These are phyloP conservation scores for Lactuca sativa DNA, from an alignment of 129 eudicot genomes.

Conservation along the genomic window DNA sequence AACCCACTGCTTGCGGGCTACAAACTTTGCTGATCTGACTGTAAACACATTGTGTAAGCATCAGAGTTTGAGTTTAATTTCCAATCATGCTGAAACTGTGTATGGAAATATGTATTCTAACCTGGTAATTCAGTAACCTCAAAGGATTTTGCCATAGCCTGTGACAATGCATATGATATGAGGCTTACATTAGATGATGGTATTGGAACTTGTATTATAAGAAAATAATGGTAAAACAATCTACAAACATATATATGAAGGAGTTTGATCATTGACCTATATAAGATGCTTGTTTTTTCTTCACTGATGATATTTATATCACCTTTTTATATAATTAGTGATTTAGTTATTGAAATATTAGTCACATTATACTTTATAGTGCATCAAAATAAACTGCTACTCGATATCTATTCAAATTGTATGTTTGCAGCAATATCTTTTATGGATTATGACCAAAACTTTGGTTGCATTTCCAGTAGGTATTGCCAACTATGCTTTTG, in stretches of 20 bases:
- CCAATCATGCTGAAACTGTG: slow-evolving; percentile 5
- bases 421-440: slow-evolving; percentile 12
- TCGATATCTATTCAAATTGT: slow-evolving; percentile 1
- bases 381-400: slow-evolving; percentile 10
- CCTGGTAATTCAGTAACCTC: slow-evolving; percentile 97
- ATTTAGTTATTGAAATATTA: background rate
- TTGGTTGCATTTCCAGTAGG: slow-evolving; percentile 7
- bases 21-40: slow-evolving; percentile 95
- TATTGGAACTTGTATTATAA: slow-evolving; percentile 12
- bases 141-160: slow-evolving; percentile 91
- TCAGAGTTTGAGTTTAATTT: slow-evolving; percentile 6
- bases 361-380: background rate
- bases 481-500: slow-evolving; percentile 11
- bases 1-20: slow-evolving; percentile 95
- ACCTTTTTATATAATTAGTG: slow-evolving; percentile 9
- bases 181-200: slow-evolving; percentile 17
- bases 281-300: too few species aligned
- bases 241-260: slow-evolving; percentile 1
- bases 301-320: background rate
- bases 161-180: slow-evolving; percentile 33
- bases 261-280: background rate
- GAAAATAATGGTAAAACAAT: background rate
- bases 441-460: slow-evolving; percentile 4
- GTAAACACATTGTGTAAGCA: slow-evolving; percentile 31
- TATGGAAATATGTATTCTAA: slow-evolving; percentile 18